phyloP scores from a whole-genome alignment of 1,284 basidiomycete genomes.

The Moesziomyces sp. region DNA sequence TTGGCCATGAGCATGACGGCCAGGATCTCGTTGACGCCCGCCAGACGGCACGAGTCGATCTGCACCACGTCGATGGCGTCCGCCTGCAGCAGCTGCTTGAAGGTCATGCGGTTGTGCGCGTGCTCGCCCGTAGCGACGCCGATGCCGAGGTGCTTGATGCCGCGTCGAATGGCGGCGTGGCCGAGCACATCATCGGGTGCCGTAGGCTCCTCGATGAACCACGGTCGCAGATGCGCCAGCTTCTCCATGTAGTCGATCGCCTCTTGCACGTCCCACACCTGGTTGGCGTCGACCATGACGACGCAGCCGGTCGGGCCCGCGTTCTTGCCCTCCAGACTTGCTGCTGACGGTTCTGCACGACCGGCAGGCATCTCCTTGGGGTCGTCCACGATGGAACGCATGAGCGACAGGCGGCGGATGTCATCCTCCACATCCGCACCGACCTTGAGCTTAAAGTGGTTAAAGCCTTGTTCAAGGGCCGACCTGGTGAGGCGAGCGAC shows the following conservation, averaged over 20 bases:
- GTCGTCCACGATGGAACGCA: constrained; percentile 88
- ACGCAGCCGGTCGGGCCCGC: constrained; percentile 92
- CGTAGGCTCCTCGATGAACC: constrained; percentile 75
- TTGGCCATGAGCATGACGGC: constrained; percentile 93
- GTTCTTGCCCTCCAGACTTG: constrained; percentile 76
- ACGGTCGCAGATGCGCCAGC: constrained; percentile 85
- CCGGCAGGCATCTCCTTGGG: constrained; percentile 52
- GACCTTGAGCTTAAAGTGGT: constrained; percentile 79
- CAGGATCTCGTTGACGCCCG: constrained; percentile 91
- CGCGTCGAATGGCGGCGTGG: constrained; percentile 82
- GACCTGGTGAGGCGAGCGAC: constrained; percentile 85
- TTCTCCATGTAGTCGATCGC: constrained; percentile 90
- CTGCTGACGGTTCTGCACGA: constrained; percentile 23
- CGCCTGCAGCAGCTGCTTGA: constrained; percentile 93
- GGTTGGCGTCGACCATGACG: constrained; percentile 96
- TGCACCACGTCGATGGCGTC: constrained; percentile 95
- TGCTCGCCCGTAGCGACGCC: constrained; percentile 96
- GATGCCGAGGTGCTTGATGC: constrained; percentile 82
- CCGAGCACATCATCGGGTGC: constrained; percentile 66
- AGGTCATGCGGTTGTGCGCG: constrained; percentile 91
- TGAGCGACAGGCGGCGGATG: constrained; percentile 84
- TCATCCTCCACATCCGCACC: constrained; percentile 84
- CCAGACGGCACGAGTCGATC: constrained; percentile 92
- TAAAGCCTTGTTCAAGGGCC: constrained; percentile 78
- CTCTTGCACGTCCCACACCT: constrained; percentile 93